These are phyloP conservation scores for Fusarium lateritium DNA, from an alignment of 2,329 filamentous ascomycete genomes.

Conservation along the genomic window DNA sequence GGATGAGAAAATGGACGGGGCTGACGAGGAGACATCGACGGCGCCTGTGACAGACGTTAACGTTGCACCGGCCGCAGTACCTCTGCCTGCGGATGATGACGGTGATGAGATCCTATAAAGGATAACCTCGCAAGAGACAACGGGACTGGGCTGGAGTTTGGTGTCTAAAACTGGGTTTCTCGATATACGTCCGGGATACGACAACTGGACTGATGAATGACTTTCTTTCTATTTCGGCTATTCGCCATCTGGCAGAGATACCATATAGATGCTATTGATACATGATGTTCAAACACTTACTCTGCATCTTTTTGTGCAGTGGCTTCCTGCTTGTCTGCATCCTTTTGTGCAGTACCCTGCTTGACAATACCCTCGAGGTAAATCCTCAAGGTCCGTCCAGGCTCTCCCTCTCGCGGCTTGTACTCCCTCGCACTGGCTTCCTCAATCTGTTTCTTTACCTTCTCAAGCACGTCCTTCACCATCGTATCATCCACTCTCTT, in stretches of 20 bases:
- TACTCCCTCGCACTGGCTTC: slow-evolving; percentile 59
- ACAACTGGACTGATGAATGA: slow-evolving; percentile 36
- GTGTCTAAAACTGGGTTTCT: slow-evolving; percentile 46
- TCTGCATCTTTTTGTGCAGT: slow-evolving; percentile 3
- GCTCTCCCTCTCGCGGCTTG: slow-evolving; percentile 61
- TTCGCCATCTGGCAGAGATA: slow-evolving; percentile 43
- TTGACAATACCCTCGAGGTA: slow-evolving; percentile 57
- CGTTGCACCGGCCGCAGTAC: slow-evolving; percentile 10
- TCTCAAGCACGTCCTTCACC: slow-evolving; percentile 68
- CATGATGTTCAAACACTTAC: slow-evolving; percentile 20
- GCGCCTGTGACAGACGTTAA: neutral
- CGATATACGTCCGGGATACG: slow-evolving; percentile 31
- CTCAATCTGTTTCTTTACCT: slow-evolving; percentile 55
- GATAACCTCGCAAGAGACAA: slow-evolving; percentile 1
- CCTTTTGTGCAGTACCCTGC: neutral
- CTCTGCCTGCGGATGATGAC: slow-evolving; percentile 48
- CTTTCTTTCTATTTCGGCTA: slow-evolving; percentile 32
- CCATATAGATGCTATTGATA: slow-evolving; percentile 44
- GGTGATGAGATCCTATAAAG: slow-evolving; percentile 54
- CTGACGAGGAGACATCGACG: slow-evolving; percentile 13
- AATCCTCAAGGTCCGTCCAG: slow-evolving; percentile 61
- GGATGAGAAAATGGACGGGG: slow-evolving; percentile 56
- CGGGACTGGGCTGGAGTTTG: slow-evolving; percentile 46
- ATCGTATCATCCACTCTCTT: slow-evolving; percentile 73
- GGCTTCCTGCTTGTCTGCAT: neutral